Percentiles rank a stretch among this genome's conserved stretches.
phyloP scores from a whole-genome alignment of 805 yeast genomes.

The Metschnikowia lochheadii region DNA sequence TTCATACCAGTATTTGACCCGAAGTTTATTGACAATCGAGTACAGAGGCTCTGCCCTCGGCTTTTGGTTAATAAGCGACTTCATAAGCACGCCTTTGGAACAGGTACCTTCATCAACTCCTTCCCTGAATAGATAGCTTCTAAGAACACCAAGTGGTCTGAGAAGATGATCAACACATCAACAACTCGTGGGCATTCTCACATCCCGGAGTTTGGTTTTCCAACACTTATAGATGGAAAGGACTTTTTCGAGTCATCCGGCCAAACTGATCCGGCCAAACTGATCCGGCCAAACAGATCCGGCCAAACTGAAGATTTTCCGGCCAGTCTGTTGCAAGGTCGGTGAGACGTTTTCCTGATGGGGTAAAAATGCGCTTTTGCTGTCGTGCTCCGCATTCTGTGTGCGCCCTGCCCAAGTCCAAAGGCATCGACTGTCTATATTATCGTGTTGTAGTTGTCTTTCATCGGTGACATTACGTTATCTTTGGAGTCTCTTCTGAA shows the following conservation, averaged over 20 bases:
- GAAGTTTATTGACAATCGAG: conserved; percentile 55
- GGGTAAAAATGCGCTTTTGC: conserved; percentile 69
- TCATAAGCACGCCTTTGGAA: conserved; percentile 81
- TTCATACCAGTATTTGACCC: conserved; percentile 64
- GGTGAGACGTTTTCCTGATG: conserved; percentile 82
- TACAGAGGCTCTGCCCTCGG: conserved; percentile 67
- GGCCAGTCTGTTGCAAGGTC: conserved; percentile 91
- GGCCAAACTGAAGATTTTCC: conserved; percentile 70
- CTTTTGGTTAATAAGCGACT: conserved; percentile 79
- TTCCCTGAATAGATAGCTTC: conserved; percentile 43
- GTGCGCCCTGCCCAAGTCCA: too few species aligned
- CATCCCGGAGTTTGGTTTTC: conserved; percentile 18
- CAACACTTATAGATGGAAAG: conserved; percentile 64
- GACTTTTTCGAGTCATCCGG: conserved; percentile 81
- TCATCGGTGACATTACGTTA: conserved; percentile 25
- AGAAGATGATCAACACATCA: conserved; percentile 74
- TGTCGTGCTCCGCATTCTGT: neutral
- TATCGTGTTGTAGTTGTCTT: conserved; percentile 48
- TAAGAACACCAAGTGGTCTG: conserved; percentile 70
- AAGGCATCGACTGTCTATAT: conserved; percentile 74
- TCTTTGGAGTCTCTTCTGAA: conserved; percentile 11
- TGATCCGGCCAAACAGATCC: too few species aligned
- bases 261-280: too few species aligned
- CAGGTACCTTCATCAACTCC: conserved; percentile 33
- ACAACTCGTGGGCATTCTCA: conserved; percentile 31